phyloP scores from a whole-genome alignment of 257 asterid genomes.

The Pogostemon cablin region DNA sequence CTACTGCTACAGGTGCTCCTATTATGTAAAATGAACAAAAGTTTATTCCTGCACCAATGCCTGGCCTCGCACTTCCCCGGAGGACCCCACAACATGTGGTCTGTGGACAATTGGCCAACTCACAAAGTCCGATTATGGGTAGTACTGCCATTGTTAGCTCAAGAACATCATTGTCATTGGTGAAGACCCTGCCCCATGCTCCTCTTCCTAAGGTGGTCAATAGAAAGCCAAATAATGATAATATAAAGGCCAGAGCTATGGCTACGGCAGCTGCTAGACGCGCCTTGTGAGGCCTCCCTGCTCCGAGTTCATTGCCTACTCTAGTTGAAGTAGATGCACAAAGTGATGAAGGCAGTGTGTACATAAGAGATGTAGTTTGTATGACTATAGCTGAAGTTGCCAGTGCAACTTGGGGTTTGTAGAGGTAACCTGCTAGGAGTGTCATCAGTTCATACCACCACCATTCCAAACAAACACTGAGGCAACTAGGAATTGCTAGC shows the following conservation, averaged over 20 bases:
- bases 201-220: slow-evolving; percentile 72
- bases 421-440: slow-evolving; percentile 79
- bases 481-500: slow-evolving; percentile 76
- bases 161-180: slow-evolving; percentile 69
- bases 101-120: slow-evolving; percentile 93
- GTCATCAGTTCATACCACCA: slow-evolving; percentile 99
- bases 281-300: slow-evolving; percentile 76
- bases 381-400: slow-evolving; percentile 90
- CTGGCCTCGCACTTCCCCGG: slow-evolving; percentile 86
- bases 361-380: slow-evolving; percentile 96
- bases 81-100: slow-evolving; percentile 92
- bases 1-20: slow-evolving; percentile 88
- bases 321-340: slow-evolving; percentile 82
- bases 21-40: slow-evolving; percentile 79
- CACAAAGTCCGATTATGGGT: slow-evolving; percentile 92
- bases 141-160: slow-evolving; percentile 62
- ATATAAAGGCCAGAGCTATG: slow-evolving; percentile 63
- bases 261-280: slow-evolving; percentile 71
- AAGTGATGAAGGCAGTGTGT: slow-evolving; percentile 90
- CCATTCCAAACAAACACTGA: slow-evolving; percentile 91
- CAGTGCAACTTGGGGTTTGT: slow-evolving; percentile 73
- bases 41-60: slow-evolving; percentile 73
- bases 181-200: slow-evolving; percentile 75
- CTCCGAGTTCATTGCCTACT: slow-evolving; percentile 94
- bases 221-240: slow-evolving; percentile 68